Evolutionary conservation across 2,329 filamentous ascomycete species (phyloP).

Genomic region (Penicillium brevicompactum): DNA sequence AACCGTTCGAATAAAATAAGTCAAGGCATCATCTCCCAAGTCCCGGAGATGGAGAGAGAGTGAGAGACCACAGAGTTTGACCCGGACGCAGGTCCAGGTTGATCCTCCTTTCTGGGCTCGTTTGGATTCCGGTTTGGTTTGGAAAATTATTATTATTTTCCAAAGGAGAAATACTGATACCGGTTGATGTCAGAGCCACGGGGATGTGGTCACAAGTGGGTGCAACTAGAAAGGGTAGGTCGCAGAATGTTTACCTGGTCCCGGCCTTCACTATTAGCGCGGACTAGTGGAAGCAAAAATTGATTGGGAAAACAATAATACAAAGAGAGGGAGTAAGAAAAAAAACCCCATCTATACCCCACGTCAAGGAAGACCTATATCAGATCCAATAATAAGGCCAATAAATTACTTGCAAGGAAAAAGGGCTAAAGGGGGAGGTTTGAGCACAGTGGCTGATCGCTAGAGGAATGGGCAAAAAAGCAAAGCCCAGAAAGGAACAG

Average conservation of each 20-base stretch:
- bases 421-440: constrained; percentile 28
- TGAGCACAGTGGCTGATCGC: constrained; percentile 36
- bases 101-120: constrained; percentile 41
- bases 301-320: constrained; percentile 6
- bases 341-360: neutral
- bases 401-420: constrained; percentile 17
- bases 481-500: neutral
- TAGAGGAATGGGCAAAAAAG: constrained; percentile 30
- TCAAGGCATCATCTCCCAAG: constrained; percentile 40
- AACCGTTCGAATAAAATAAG: constrained; percentile 21
- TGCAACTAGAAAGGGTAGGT: constrained; percentile 32
- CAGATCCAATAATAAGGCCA: constrained; percentile 38
- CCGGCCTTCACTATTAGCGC: constrained; percentile 16
- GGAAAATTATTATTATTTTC: constrained; percentile 14
- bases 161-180: constrained; percentile 27
- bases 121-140: constrained; percentile 36
- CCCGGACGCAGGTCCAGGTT: constrained; percentile 44
- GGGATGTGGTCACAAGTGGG: constrained; percentile 31
- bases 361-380: constrained; percentile 30
- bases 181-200: constrained; percentile 41
- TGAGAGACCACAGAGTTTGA: constrained; percentile 38
- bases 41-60: constrained; percentile 30
- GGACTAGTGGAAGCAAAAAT: constrained; percentile 6
- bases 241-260: constrained; percentile 28
- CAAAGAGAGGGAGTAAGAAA: neutral